Conservation (phyloP, 805 yeast genomes). For the Lipomyces spencermartinsiae region DNA sequence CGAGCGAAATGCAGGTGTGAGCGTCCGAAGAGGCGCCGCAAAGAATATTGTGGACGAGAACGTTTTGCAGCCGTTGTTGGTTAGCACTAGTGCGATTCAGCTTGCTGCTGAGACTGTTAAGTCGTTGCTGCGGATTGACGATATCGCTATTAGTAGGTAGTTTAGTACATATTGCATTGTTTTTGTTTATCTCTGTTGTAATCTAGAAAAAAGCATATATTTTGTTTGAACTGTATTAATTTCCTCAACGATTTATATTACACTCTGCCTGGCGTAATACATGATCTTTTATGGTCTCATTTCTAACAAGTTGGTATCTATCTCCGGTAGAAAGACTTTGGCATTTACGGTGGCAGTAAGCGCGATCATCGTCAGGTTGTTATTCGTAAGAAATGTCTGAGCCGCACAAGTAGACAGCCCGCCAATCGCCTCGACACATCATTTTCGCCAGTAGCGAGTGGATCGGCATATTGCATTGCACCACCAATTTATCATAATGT, state of each 20-base stretch:
- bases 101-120: constrained; percentile 97
- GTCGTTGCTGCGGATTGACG: constrained; percentile 94
- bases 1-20: constrained; percentile 91
- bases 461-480: not conserved
- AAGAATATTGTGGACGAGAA: constrained; percentile 91
- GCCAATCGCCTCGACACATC: not conserved
- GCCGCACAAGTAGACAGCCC: not conserved
- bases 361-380: too few relatives aligned
- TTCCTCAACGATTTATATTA: too few relatives aligned
- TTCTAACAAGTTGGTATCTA: too few relatives aligned
- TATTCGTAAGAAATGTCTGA: too few relatives aligned
- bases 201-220: too few relatives aligned
- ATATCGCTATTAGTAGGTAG: constrained; percentile 88
- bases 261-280: too few relatives aligned
- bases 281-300: too few relatives aligned
- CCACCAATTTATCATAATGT: constrained; percentile 1
- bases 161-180: too few relatives aligned
- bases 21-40: constrained; percentile 92
- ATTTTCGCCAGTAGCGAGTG: not conserved
- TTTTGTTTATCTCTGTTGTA: too few relatives aligned
- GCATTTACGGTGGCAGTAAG: too few relatives aligned
- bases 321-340: too few relatives aligned
- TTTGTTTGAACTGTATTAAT: too few relatives aligned
- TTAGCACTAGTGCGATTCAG: constrained; percentile 90
- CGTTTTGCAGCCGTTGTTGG: constrained; percentile 95